Base-by-base conservation (phyloP, 2,329 filamentous ascomycete genomes). In the Drechmeria coniospora region DNA sequence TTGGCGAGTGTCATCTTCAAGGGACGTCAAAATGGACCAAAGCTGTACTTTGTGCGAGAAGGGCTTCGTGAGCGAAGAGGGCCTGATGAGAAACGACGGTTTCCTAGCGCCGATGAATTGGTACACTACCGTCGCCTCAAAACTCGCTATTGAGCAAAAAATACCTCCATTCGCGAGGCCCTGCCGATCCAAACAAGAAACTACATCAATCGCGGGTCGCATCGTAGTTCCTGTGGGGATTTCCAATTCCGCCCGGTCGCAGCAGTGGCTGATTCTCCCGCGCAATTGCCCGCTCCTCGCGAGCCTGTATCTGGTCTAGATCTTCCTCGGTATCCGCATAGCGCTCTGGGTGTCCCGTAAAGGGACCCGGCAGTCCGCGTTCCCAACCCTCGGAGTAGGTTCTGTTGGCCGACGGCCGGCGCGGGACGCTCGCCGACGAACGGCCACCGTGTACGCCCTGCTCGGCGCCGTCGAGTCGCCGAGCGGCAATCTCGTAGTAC, bases 401-500 rank as follows among this genome's bases (percentile, higher is more conserved):
- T 9, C 61, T 52, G 27, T 42, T 54, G 17, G 57, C 53, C 17
- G 47, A 43, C 6, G 55, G 54, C 25, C 54, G 48, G 25, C 44
- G 45, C 4, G 48, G 48, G 13, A 33, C 31, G 19, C 31, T 33
- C 4, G 46, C 39, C 15, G 47, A 42, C 2, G 49, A 47, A 13
- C 43, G 43, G 7, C 45, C 40, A 13, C 39, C 36, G 35, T 36
- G 37, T 31, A 46, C 37, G 23, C 36, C 20, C 29, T 41, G 30
- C 28, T 37, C 36, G 30, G 38, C 36, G 13, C 34, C 32, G 19
- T 50, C 35, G 33, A 46, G 41, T 52, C 57, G 45, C 15, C 50
- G 47, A 6, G 51, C 45, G 23, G 59, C 53, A 36, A 75, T 47
- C 51, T 84, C 65, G 46, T 86, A 95, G 41, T 70, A 74, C 34